Evolutionary conservation across 495 filamentous ascomycete species (phyloP), one percentile per base, ranked within the genome.

Genomic region (Cetradonia linearis): DNA sequence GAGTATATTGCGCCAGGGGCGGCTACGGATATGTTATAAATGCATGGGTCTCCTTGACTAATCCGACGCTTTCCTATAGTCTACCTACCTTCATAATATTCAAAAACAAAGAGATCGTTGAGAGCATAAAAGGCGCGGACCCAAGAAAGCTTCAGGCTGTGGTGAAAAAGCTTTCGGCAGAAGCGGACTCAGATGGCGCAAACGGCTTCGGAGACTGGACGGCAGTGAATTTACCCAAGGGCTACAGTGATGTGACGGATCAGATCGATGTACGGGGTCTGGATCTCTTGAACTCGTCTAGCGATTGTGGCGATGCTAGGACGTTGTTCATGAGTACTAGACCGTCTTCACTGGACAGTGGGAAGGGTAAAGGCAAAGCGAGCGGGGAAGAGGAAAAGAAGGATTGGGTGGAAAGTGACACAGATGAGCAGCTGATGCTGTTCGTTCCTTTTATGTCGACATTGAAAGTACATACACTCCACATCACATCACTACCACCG

Each of bases 381-480:
- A 78, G 71, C 48, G 71, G 70, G 13, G 67, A 67, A 42, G 72
- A 67, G 18, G 67, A 70, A 46, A 63, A 74, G 36, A 82, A 82
- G 56, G 93, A 98, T 72, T 97, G 90, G 89, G 82, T 96, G n/a
- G 89, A 97, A 78, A 96, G 89, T 68, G 94, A 96, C 69, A 95
- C 91, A n/a, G 93, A 98, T 70, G 90, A 96, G 75, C 94, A 98
- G 78, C 71, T 98, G 61, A 88, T 98, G 85, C 81, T 98, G 56
- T 96, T 86, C 70, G 76, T 95, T 52, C 93, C 93, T 10, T 96
- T 98, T 72, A 84, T 90, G 71, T 83, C 86, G 11, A 89, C 85
- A 52, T 66, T 96, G 60, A 98, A 97, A 77, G 80, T 96, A 33
- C 91, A 96, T 70, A 89, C 90, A 6, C 70, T 98, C 48, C 81